Percentiles rank a stretch among this genome's conserved stretches.
These are phyloP conservation scores for Cladobotryum mycophilum DNA, from an alignment of 2,329 filamentous ascomycete genomes.

Conservation along the genomic window DNA sequence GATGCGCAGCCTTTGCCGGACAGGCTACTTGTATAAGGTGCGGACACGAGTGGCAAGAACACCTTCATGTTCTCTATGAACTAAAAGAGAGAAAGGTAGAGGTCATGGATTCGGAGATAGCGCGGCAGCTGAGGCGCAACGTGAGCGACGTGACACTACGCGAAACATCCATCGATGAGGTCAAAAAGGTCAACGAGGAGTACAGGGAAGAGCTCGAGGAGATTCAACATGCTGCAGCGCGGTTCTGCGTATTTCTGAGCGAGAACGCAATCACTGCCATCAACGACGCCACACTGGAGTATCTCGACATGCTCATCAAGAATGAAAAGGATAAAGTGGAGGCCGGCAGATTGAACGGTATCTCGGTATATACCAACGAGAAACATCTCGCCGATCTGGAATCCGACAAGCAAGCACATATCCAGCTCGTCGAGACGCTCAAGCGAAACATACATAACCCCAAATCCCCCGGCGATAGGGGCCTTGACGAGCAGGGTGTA, in stretches of 20 bases:
- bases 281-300: constrained; percentile 7
- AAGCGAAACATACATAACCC: constrained; percentile 9
- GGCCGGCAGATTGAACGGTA: not conserved
- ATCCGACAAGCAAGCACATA: constrained; percentile 8
- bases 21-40: not conserved
- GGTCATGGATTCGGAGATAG: constrained; percentile 1
- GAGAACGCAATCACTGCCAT: not conserved
- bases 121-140: not conserved
- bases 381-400: constrained; percentile 8
- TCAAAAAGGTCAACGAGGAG: not conserved
- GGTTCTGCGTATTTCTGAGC: constrained; percentile 4
- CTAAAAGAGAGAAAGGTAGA: not conserved
- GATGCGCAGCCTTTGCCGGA: not conserved
- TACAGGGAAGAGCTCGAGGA: constrained; percentile 3
- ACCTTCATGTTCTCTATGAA: constrained; percentile 5
- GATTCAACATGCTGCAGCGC: constrained; percentile 3
- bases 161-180: not conserved
- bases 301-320: constrained; percentile 7
- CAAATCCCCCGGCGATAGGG: not conserved
- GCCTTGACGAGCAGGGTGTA: constrained; percentile 8
- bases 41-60: constrained; percentile 7
- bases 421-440: constrained; percentile 13
- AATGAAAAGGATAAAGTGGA: not conserved
- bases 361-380: not conserved
- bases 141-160: not conserved